phyloP scores from a whole-genome alignment of 2,329 filamentous ascomycete species.

The Scedosporium boydii region DNA sequence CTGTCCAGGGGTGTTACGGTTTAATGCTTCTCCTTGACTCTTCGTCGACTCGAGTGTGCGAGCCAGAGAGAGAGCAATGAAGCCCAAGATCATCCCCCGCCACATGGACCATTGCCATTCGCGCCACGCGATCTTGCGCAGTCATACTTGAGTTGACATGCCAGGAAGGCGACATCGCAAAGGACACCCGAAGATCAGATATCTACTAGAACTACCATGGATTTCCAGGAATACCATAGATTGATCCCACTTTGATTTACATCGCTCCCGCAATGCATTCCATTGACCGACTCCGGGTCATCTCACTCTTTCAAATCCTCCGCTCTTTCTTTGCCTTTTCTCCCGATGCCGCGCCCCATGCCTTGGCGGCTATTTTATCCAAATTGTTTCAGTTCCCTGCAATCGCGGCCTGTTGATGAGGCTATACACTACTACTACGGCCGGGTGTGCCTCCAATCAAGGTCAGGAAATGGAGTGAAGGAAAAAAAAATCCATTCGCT shows the following conservation, averaged over 20 bases:
- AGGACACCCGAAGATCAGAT: not conserved
- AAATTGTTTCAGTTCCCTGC: constrained; percentile 2
- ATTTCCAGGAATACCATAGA: not conserved
- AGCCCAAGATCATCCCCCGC: not conserved
- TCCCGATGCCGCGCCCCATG: not conserved
- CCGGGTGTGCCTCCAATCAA: not conserved
- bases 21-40: not conserved
- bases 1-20: no score
- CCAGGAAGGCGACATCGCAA: not conserved
- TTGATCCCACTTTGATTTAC: not conserved
- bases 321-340: not conserved
- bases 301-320: not conserved
- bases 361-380: constrained; percentile 5
- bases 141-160: no score
- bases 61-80: not conserved
- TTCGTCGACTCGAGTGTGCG: not conserved
- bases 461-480: no score
- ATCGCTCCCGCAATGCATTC: not conserved
- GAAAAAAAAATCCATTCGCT: not conserved
- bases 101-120: not conserved
- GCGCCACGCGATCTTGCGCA: not conserved
- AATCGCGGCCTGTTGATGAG: not conserved
- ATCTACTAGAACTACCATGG: not conserved
- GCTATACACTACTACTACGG: not conserved
- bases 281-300: not conserved